Conservation (phyloP, 2,329 filamentous ascomycete genomes). For the Pseudogymnoascus sp. region DNA sequence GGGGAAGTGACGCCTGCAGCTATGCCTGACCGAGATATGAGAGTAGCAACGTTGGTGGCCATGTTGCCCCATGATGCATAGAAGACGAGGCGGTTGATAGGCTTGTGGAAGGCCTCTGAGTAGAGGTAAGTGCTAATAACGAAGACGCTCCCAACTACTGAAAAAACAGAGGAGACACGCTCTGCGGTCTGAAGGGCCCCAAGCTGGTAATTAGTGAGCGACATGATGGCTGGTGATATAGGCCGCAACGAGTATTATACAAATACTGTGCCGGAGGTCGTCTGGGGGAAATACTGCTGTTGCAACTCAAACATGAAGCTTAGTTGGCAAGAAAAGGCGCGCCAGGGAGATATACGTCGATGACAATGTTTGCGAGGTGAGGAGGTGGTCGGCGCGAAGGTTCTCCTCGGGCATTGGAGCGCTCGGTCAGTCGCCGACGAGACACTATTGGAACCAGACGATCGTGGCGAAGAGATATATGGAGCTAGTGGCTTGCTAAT, state of each 20-base stretch:
- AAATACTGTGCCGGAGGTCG: neutral
- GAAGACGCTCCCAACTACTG: conserved; percentile 44
- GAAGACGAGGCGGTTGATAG: conserved; percentile 54
- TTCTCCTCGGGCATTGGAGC: neutral
- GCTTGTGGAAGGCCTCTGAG: conserved; percentile 45
- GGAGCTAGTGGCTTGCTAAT: neutral
- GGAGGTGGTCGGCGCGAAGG: neutral
- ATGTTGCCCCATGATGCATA: conserved; percentile 55
- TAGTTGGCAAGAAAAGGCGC: neutral
- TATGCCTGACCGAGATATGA: conserved; percentile 44
- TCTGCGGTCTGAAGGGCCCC: neutral
- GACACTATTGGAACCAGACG: neutral
- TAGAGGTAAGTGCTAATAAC: conserved; percentile 45
- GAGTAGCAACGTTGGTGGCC: conserved; percentile 49
- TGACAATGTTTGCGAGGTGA: neutral
- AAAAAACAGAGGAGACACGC: conserved; percentile 40
- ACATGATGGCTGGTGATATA: neutral
- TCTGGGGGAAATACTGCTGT: neutral
- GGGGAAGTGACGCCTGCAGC: conserved; percentile 15
- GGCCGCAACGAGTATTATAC: neutral
- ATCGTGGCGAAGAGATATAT: neutral
- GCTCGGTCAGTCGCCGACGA: neutral
- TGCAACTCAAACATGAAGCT: neutral
- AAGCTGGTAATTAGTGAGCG: neutral
- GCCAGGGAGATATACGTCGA: neutral